Evolutionary conservation across 768 basidiomycete species (phyloP).

Genomic region (Lactarius akahatsu): DNA sequence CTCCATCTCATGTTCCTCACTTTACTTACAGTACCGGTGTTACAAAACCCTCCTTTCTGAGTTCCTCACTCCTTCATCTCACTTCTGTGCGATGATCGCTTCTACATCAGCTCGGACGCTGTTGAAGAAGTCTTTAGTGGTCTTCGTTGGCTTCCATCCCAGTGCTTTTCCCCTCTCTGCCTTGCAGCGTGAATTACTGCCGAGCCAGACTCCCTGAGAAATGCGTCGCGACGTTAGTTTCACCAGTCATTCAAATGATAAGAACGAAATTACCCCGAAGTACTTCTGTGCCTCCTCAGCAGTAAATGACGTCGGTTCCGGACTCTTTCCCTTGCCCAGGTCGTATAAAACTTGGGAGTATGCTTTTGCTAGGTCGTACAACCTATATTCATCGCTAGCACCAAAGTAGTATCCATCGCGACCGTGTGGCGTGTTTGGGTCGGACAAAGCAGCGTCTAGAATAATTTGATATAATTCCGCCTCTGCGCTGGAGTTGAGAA

Average conservation of each 20-base stretch:
- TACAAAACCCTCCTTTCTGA: not conserved
- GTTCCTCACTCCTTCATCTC: not conserved
- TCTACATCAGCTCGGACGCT: constrained; percentile 50
- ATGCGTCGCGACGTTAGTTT: not conserved
- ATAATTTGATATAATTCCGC: constrained; percentile 45
- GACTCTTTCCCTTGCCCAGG: constrained; percentile 35
- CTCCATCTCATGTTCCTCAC: not conserved
- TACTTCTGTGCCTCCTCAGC: constrained; percentile 43
- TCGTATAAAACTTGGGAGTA: constrained; percentile 39
- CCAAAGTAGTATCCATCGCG: constrained; percentile 41
- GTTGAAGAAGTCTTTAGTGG: constrained; percentile 49
- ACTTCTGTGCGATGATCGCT: constrained; percentile 23
- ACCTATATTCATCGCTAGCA: constrained; percentile 37
- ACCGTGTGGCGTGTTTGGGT: constrained; percentile 33
- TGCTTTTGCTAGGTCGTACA: constrained; percentile 38
- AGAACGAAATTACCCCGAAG: constrained; percentile 32
- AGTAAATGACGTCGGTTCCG: constrained; percentile 47
- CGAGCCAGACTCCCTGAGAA: constrained; percentile 26
- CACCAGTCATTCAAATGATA: not conserved
- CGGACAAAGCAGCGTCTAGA: constrained; percentile 39
- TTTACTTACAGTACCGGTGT: not conserved
- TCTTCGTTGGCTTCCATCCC: constrained; percentile 54
- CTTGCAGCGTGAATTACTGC: constrained; percentile 45
- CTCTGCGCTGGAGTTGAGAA: constrained; percentile 34
- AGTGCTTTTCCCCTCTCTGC: constrained; percentile 44